Evolutionary conservation across 1,284 basidiomycete genomes (phyloP), one percentile per base, ranked within the genome.

Genomic region (Trichosporon sp.): DNA sequence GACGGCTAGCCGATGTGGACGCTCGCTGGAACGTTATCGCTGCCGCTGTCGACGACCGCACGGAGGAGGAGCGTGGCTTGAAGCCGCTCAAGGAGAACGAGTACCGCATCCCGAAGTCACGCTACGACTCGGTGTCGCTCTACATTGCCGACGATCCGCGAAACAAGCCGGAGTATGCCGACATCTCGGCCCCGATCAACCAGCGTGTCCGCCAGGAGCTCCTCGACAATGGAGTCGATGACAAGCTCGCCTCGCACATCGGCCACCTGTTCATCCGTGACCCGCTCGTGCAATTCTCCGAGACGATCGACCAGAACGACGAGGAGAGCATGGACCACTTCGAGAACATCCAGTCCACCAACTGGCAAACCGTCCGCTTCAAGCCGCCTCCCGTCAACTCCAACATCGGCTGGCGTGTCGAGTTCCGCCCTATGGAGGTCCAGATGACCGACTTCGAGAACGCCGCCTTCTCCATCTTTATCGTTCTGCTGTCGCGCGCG

Each of bases 371-470:
- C 0, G 88, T 99, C 70, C 90, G 97, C 38, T 99, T 99, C 88
- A 99, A 99, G 84, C 97, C 97, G 4, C 97, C 97, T 6, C 94
- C 95, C 38, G 91, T 92, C 1, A 91, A 93, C 70, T 94, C 94
- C 1, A 82, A 89, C 19, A 98, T 99, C 71, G 97, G 97, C 35
- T 99, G 97, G 97, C 89, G 97, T 59, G 96, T 99, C 19, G 97
- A 99, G 83, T 99, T 99, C 85, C 88, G 97, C 66, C 93, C 92
- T 78, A 99, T 99, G 97, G 97, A 99, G 83, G 94, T 99, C 2
- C 97, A 99, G 82, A 89, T 97, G 79, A 99, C 97, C 21, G 97
- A 99, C 85, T 99, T 96, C 81, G 97, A 99, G 86, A 99, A 99
- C 81, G 97, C 97, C 0, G 96, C 97, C 0, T 98, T 95, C 81